These are phyloP conservation scores for Coemansia sp. DNA, from an alignment of 192 early-diverging fungal genomes.

Conservation along the genomic window DNA sequence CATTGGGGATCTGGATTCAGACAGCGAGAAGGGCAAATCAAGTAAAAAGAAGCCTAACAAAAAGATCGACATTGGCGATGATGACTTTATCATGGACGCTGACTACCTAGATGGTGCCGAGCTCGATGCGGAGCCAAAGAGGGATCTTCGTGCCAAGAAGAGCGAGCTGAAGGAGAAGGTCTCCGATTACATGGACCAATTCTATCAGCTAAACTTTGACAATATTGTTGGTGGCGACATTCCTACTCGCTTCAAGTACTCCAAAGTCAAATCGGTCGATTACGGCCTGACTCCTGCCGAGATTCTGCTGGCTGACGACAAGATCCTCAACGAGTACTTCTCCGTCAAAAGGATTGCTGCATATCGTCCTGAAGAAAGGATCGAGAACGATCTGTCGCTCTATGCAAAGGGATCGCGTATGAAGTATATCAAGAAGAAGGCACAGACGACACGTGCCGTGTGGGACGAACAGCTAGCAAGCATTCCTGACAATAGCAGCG, in stretches of 20 bases:
- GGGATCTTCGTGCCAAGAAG: conserved; percentile 16
- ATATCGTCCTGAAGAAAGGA: conserved; percentile 63
- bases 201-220: conserved; percentile 90
- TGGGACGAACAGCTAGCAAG: conserved; percentile 31
- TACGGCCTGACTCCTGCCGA: conserved; percentile 84
- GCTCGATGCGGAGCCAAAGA: conserved; percentile 2
- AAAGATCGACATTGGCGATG: conserved; percentile 47
- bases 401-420: conserved; percentile 62
- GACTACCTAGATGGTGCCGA: conserved; percentile 80
- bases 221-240: conserved; percentile 81
- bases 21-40: conserved; percentile 36
- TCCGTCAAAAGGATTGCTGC: conserved; percentile 87
- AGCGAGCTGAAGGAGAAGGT: conserved; percentile 52
- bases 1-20: conserved; percentile 63
- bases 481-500: conserved; percentile 15
- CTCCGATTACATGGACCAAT: conserved; percentile 83
- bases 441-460: conserved; percentile 15
- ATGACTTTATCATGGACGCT: conserved; percentile 88
- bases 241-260: conserved; percentile 91
- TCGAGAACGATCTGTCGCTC: conserved; percentile 53
- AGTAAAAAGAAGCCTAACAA: conserved; percentile 35
- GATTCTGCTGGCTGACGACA: conserved; percentile 87
- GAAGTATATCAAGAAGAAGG: conserved; percentile 51
- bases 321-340: conserved; percentile 81
- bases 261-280: conserved; percentile 71